Evolutionary conservation across 257 asterid species (phyloP), one percentile per base, ranked within the genome.

Genomic region (Penstemon newberryi): DNA sequence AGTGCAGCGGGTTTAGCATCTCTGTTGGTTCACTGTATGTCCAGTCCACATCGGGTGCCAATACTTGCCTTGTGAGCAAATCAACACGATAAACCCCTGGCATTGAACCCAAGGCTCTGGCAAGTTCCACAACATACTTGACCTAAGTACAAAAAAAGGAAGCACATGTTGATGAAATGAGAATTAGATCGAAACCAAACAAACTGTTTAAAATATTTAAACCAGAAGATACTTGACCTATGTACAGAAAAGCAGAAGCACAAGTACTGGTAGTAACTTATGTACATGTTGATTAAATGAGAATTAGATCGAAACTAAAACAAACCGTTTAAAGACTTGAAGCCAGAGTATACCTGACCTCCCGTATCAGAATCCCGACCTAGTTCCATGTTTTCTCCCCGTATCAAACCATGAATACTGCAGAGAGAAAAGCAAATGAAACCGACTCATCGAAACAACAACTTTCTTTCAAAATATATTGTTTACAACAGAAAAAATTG

Each of bases 381-480:
- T 73, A 88, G 92, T 73, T 88, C 95, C 95, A 88, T 88, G 77
- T 85, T 85, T 67, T 88, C 95, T 63, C 95, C 95, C 42, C 95
- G 72, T 50, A 88, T 85, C 74, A 88, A 75, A 55, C 95, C 95
- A 75, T 88, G 95, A 71, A 88, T 86, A 80, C 95, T 88, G 83
- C 74, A 67, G 70, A 63, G 13, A 42, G 47, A 33, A 41, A 49
- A 67, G 33, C 46, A 25, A 10, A 58, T 45, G 54, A 44, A 60
- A 49, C 36, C 42, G n/a, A 63, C 25, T 33, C n/a, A 44, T 42
- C 40, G 44, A 40, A 36, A 52, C 66, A 61, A 19, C 18, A 13
- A n/a, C 46, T 44, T 46, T 13, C 63, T 38, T 52, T 50, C 46
- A 42, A 49, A 56, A 41, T 62, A 46, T 25, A 15, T 60, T 73